Base-by-base conservation (phyloP, 495 filamentous ascomycete species). In the Penicillium paradoxum region DNA sequence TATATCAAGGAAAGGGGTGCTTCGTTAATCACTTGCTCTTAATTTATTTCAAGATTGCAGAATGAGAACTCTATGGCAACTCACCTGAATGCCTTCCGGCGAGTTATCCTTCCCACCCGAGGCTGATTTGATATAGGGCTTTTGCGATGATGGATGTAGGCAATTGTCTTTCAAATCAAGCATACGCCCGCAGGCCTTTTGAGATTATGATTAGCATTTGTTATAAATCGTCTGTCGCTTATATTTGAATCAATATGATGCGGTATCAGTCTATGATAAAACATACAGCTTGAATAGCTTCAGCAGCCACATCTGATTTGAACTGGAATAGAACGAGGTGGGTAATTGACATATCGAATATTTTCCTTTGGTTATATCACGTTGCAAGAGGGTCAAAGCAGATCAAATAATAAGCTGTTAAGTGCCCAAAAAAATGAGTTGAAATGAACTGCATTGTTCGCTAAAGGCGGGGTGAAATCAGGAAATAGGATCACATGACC, bases 71-170 rank as follows among this genome's bases (percentile, higher is more conserved):
- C 0, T 17, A 29, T 17, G 3, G 19, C n/a, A 19, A 49, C 62
- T 48, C 71, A 89, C 86, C 66, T 85, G 79, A 11, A 76, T 65
- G 5, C 80, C 84, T 65, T 89, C 86, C 0, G 68, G 67, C 1
- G 83, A 87, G 59, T 83, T 86, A 55, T 90, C 80, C 45, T 61
- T 66, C 0, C 87, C 86, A 2, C 83, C 86, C 1, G 73, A 79
- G 4, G 74, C 58, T 1, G 79, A 71, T 40, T 73, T 72, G 56
- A 90, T 81, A 53, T 78, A 78, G 3, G 70, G 68, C 17, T 62
- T 53, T 7, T 69, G 60, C 3, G 76, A 69, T n/a, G 53, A 44
- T 4, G 74, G 75, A 45, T 78, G 71, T 18, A 79, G 14, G 25
- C 77, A 80, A 19, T 57, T 66, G 3, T 73, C 60, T 54, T 63